These are phyloP conservation scores for Yamadazyma friedrichii DNA, from an alignment of 1,139 yeast species.

Conservation along the genomic window DNA sequence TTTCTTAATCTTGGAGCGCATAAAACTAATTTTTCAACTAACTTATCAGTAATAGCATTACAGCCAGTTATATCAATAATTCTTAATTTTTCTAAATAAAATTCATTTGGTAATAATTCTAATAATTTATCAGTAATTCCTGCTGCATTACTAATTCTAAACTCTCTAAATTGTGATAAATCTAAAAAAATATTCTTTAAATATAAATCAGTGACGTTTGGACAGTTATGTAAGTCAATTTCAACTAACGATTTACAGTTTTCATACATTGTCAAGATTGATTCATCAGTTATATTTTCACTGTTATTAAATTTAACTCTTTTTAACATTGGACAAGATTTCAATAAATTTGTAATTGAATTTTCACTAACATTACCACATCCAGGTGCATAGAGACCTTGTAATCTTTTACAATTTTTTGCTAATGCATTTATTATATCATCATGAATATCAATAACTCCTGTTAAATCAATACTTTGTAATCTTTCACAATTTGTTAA, in stretches of 20 bases:
- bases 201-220: slow-evolving; percentile 65
- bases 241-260: slow-evolving; percentile 83
- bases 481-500: slow-evolving; percentile 64
- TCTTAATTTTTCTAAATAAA: slow-evolving; percentile 54
- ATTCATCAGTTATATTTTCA: slow-evolving; percentile 62
- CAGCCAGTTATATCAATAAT: slow-evolving; percentile 87
- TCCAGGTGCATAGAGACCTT: slow-evolving; percentile 88
- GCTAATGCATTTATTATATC: slow-evolving; percentile 72
- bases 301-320: slow-evolving; percentile 82
- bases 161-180: slow-evolving; percentile 74
- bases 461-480: slow-evolving; percentile 87
- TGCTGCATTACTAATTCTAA: slow-evolving; percentile 73
- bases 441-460: slow-evolving; percentile 70
- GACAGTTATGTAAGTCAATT: slow-evolving; percentile 83
- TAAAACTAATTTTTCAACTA: slow-evolving; percentile 68
- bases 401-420: slow-evolving; percentile 67
- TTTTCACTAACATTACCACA: slow-evolving; percentile 67
- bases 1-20: slow-evolving; percentile 86
- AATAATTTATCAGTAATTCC: slow-evolving; percentile 69
- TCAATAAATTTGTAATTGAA: slow-evolving; percentile 61
- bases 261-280: slow-evolving; percentile 60
- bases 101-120: slow-evolving; percentile 43
- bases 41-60: slow-evolving; percentile 73
- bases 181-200: slow-evolving; percentile 61
- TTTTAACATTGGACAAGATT: slow-evolving; percentile 71